Conservation (phyloP, 257 asterid species). For the Petunia secreta region DNA sequence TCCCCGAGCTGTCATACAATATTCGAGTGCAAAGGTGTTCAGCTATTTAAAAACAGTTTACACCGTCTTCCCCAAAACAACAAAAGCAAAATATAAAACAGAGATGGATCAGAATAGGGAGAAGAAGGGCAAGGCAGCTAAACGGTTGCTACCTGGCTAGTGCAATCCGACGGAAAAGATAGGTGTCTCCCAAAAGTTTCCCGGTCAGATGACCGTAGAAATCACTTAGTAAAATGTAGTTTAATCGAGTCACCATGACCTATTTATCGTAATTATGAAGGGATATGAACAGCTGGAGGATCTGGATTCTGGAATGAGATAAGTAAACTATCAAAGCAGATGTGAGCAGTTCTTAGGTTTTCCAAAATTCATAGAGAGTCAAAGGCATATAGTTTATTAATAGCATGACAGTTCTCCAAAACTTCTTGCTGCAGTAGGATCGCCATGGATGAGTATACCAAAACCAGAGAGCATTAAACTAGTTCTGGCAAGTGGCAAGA, state of each 20-base stretch:
- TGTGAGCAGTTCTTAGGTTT: neutral
- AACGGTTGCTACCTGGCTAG: conserved; percentile 52
- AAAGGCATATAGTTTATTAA: neutral
- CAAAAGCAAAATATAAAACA: conserved; percentile 12
- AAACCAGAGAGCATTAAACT: neutral
- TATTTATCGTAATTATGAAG: neutral
- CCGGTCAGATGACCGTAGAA: conserved; percentile 34
- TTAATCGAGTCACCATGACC: neutral
- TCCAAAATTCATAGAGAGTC: neutral
- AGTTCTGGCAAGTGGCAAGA: neutral
- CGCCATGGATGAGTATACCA: neutral
- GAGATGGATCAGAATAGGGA: neutral
- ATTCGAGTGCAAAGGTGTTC: neutral
- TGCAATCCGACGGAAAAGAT: conserved; percentile 55
- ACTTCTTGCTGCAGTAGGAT: conserved; percentile 7
- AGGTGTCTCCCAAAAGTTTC: conserved; percentile 55
- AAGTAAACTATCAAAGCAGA: neutral
- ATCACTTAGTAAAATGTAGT: neutral
- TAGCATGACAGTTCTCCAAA: neutral
- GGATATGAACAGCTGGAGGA: neutral
- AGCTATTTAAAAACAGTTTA: neutral
- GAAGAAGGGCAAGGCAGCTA: neutral
- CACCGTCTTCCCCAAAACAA: conserved; percentile 20
- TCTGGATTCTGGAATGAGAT: too few species aligned
- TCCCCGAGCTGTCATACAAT: conserved; percentile 50